These are phyloP conservation scores for Zopfochytrium polystomum DNA, from an alignment of 371 early-diverging fungal genomes.

Conservation along the genomic window DNA sequence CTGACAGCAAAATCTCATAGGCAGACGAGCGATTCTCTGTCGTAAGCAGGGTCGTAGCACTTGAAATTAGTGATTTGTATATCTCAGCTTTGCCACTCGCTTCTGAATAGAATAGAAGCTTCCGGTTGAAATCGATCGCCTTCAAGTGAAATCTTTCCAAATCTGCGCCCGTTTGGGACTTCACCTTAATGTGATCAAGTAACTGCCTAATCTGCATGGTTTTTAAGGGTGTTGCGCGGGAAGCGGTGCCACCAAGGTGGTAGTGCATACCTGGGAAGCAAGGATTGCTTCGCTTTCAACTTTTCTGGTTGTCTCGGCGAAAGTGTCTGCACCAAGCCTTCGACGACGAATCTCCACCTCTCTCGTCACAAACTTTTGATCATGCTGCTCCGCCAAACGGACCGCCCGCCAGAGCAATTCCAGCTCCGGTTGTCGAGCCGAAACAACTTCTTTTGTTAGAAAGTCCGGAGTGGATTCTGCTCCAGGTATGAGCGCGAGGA, in stretches of 20 bases:
- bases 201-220: too few relatives aligned
- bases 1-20: neutral
- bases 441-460: neutral
- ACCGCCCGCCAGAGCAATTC: constrained; percentile 42
- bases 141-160: too few relatives aligned
- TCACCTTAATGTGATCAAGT: too few relatives aligned
- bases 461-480: neutral
- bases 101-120: too few relatives aligned
- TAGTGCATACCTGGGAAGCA: constrained; percentile 38
- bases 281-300: constrained; percentile 26
- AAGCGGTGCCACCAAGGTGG: too few relatives aligned
- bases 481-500: neutral
- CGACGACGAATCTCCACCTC: constrained; percentile 68
- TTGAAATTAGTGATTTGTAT: too few relatives aligned
- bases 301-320: constrained; percentile 33
- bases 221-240: too few relatives aligned
- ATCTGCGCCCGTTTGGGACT: too few relatives aligned
- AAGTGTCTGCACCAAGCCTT: constrained; percentile 66
- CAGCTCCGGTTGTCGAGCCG: neutral
- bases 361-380: constrained; percentile 52
- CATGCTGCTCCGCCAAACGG: constrained; percentile 56
- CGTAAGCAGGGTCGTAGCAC: constrained; percentile 44
- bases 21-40: constrained; percentile 52
- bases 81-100: too few relatives aligned
- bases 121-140: too few relatives aligned